Conservation (phyloP, 2,329 filamentous ascomycete genomes). For the Elsinoe fawcettii region DNA sequence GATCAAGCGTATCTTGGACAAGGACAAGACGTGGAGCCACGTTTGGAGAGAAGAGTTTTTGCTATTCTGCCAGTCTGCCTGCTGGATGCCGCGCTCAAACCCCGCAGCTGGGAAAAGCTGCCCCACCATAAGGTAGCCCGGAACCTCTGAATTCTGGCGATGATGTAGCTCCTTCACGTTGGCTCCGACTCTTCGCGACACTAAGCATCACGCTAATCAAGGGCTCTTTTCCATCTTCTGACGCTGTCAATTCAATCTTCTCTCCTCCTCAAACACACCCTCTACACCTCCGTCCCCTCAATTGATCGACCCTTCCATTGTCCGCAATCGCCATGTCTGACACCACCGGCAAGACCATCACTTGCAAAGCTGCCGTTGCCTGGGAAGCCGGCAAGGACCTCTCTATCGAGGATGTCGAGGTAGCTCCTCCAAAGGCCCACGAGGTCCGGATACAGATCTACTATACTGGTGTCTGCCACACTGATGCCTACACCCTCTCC, state of each 20-base stretch:
- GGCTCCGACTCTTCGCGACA: neutral
- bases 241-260: neutral
- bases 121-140: neutral
- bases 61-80: neutral
- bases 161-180: neutral
- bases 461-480: slow-evolving; percentile 98
- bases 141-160: neutral
- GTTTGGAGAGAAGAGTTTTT: neutral
- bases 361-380: slow-evolving; percentile 82
- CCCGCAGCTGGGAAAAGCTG: slow-evolving; percentile 5
- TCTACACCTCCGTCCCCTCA: neutral
- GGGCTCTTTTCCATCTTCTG: neutral
- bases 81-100: slow-evolving; percentile 1
- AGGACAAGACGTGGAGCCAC: neutral
- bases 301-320: neutral
- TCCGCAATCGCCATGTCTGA: slow-evolving; percentile 22
- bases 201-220: neutral
- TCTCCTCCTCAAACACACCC: neutral
- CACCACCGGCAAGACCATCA: slow-evolving; percentile 73
- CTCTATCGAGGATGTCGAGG: slow-evolving; percentile 84
- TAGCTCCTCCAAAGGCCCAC: slow-evolving; percentile 77
- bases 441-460: slow-evolving; percentile 96
- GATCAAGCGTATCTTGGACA: neutral
- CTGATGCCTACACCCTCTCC: slow-evolving; percentile 91
- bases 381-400: slow-evolving; percentile 94